Percentiles rank a stretch among this genome's conserved stretches.
Conservation (phyloP, 352 stramenopile species). For the Lagenidium sp. region DNA sequence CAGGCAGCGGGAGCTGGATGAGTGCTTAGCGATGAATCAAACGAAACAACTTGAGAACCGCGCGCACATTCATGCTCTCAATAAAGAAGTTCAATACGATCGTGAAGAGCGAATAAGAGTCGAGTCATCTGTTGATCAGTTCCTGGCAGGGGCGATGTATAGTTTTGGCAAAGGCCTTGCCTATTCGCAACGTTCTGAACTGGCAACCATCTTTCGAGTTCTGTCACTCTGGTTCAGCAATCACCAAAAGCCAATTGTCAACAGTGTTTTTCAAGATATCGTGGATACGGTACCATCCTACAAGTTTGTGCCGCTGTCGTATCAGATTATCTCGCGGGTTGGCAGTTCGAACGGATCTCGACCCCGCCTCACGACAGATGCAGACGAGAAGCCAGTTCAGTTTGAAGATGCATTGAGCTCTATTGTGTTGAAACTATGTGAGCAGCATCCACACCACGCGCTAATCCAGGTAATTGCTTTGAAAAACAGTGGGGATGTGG, state of each 20-base stretch:
- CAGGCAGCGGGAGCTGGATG: conserved; percentile 44
- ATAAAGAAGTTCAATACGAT: conserved; percentile 87
- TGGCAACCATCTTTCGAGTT: conserved; percentile 90
- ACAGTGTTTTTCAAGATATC: conserved; percentile 80
- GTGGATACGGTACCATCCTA: conserved; percentile 87
- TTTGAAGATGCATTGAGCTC: conserved; percentile 86
- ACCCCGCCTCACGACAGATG: neutral
- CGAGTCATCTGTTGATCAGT: conserved; percentile 77
- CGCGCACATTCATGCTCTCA: conserved; percentile 55
- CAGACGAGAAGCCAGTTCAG: conserved; percentile 2
- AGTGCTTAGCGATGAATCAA: conserved; percentile 50
- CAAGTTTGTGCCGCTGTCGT: conserved; percentile 95
- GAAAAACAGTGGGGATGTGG: conserved; percentile 89
- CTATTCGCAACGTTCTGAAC: conserved; percentile 52
- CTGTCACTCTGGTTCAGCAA: conserved; percentile 94
- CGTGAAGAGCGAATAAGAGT: conserved; percentile 81
- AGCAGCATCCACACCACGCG: conserved; percentile 95
- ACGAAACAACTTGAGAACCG: conserved; percentile 53
- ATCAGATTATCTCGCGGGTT: conserved; percentile 97
- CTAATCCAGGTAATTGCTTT: conserved; percentile 94
- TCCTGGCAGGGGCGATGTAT: conserved; percentile 81
- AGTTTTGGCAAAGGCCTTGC: conserved; percentile 71
- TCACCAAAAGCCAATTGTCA: conserved; percentile 56
- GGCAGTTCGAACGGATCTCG: conserved; percentile 26
- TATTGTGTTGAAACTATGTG: conserved; percentile 90